phyloP scores from a whole-genome alignment of 1,139 yeast species.

The Yamadazyma membranifaciens region DNA sequence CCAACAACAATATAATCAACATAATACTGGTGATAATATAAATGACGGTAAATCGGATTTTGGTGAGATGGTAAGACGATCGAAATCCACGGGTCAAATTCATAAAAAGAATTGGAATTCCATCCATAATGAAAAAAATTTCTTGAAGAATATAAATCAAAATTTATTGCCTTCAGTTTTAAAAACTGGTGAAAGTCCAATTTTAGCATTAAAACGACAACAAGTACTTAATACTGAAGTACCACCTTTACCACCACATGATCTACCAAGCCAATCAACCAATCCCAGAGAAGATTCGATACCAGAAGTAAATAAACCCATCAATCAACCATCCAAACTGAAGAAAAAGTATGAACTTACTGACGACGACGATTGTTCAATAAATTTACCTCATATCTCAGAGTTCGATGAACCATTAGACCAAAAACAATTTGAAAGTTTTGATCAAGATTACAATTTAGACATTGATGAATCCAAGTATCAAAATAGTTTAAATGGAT shows the following conservation, averaged over 20 bases:
- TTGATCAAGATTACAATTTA: slow-evolving; percentile 23
- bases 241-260: neutral
- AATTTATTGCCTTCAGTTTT: slow-evolving; percentile 37
- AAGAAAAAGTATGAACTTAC: slow-evolving; percentile 3
- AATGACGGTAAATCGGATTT: neutral
- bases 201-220: slow-evolving; percentile 26
- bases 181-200: slow-evolving; percentile 33
- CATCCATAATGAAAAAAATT: slow-evolving; percentile 31
- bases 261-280: neutral
- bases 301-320: neutral
- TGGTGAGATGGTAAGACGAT: slow-evolving; percentile 18
- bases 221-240: slow-evolving; percentile 10
- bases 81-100: slow-evolving; percentile 26
- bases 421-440: slow-evolving; percentile 21
- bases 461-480: slow-evolving; percentile 13
- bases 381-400: slow-evolving; percentile 21
- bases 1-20: too few species aligned
- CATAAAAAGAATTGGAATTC: slow-evolving; percentile 23
- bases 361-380: slow-evolving; percentile 8
- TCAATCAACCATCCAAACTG: neutral
- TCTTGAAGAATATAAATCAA: slow-evolving; percentile 32
- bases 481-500: slow-evolving; percentile 23
- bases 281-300: neutral
- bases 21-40: neutral
- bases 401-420: slow-evolving; percentile 27